A percentile compares a stretch with the other conserved stretches of the same genome.
Conservation (phyloP, 2,329 filamentous ascomycete genomes). For the Microdochium nivale region DNA sequence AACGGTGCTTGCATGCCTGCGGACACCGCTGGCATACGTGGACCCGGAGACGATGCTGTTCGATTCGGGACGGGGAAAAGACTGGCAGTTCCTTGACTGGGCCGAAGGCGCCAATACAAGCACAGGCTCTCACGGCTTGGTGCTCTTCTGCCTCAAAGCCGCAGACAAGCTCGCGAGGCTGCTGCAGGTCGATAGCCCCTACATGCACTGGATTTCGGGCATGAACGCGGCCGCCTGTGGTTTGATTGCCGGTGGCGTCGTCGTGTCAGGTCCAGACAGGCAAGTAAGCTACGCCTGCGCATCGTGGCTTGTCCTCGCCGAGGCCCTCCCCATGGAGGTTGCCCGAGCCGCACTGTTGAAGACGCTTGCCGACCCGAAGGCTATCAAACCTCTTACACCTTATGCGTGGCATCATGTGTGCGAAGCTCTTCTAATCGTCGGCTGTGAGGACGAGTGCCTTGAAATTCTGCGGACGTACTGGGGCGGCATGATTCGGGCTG, state of each 20-base stretch:
- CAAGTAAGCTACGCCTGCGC: constrained; percentile 21
- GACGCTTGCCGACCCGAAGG: constrained; percentile 12
- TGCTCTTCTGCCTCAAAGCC: constrained; percentile 18
- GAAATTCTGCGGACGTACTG: constrained; percentile 21
- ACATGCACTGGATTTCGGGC: constrained; percentile 8
- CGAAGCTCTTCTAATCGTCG: constrained; percentile 16
- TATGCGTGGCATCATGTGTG: constrained; percentile 21
- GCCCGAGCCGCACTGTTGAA: constrained; percentile 12
- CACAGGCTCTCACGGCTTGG: constrained; percentile 20
- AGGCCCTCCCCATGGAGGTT: constrained; percentile 9
- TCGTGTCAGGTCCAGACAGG: constrained; percentile 15
- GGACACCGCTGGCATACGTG: constrained; percentile 14
- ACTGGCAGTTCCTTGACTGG: constrained; percentile 25
- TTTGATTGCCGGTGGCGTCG: constrained; percentile 12
- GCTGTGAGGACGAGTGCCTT: constrained; percentile 15
- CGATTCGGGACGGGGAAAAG: constrained; percentile 5
- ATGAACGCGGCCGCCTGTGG: constrained; percentile 12
- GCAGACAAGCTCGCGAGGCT: constrained; percentile 17
- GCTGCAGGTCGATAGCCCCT: constrained; percentile 12
- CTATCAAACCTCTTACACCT: constrained; percentile 19
- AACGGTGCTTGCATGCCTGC: constrained; percentile 19
- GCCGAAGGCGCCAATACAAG: constrained; percentile 15
- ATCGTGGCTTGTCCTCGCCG: constrained; percentile 21
- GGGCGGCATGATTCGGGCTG: constrained; percentile 21
- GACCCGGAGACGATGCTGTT: constrained; percentile 12